Evolutionary conservation across 2,329 filamentous ascomycete species (phyloP), one percentile per base, ranked within the genome.

Genomic region (Colletotrichum plurivorum): DNA sequence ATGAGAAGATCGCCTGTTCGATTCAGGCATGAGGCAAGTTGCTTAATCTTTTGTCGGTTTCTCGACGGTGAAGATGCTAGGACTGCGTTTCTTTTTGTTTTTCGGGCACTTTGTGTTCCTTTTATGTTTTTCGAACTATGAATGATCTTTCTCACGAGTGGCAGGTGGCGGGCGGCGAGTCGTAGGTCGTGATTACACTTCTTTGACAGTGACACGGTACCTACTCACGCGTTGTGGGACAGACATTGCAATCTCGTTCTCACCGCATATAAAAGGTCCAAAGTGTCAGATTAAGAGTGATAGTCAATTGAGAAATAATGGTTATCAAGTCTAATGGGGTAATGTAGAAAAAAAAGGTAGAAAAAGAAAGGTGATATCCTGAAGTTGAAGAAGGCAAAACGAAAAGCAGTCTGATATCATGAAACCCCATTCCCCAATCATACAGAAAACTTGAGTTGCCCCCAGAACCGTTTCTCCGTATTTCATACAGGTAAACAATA

Each of bases 321-420:
- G 36, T 43, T 4, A 16, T 43, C 20, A 39, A 31, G 20, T 60
- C 54, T 65, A 39, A 55, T 2, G 15, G 48, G 16, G 64, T 45
- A 54, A 49, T 53, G 27, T 56, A 53, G 58, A 67, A 53, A 27
- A 13, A 36, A 67, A 68, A 4, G 9, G 7, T 31, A 31, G n/a
- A 31, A 63, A 31, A 49, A 22, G 39, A 9, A 48, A 22, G 20
- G 27, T 55, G 41, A 55, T 56, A 48, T 61, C 46, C 49, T 51
- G 5, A 12, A 15, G 6, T 13, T n/a, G 18, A 46, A 31, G n/a
- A 48, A 41, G 15, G 43, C 16, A n/a, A 41, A 27, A 9, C 27
- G 9, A 43, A 63, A 56, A 43, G 22, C 52, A 63, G 49, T 41
- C n/a, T 55, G 62, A 66, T 69, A 69, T 69, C 66, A 56, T 60